A percentile compares a stretch with the other conserved stretches of the same genome.
Conservation (phyloP, 2,329 filamentous ascomycete species). For the Pseudohalonectria lignicola region DNA sequence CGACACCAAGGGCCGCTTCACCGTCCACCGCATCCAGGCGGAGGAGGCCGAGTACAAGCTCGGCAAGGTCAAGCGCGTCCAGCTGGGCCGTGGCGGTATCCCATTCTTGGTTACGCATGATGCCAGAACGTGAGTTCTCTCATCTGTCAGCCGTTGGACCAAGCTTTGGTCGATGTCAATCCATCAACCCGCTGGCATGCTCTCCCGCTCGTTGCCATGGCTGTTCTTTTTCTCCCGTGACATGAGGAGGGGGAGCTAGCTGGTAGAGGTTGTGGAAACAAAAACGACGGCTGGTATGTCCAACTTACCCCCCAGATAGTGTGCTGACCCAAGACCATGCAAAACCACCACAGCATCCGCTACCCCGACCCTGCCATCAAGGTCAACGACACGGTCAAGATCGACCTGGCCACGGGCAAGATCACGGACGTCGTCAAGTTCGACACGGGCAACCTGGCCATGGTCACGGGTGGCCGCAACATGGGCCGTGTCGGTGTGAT, state of each 20-base stretch:
- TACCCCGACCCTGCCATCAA: conserved; percentile 98
- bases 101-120: conserved; percentile 99
- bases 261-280: conserved; percentile 4
- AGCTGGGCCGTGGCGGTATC: conserved; percentile 98
- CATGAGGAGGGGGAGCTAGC: neutral
- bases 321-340: too few species aligned
- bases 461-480: conserved; percentile 99
- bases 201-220: too few species aligned
- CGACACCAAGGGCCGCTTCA: conserved; percentile 99
- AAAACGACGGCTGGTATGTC: conserved; percentile 9
- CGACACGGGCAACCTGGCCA: conserved; percentile 95
- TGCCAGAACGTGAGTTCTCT: conserved; percentile 99
- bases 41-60: conserved; percentile 99
- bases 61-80: conserved; percentile 99
- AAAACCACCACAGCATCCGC: conserved; percentile 75
- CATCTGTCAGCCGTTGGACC: conserved; percentile 99
- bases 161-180: conserved; percentile 78
- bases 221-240: conserved; percentile 2
- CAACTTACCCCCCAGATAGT: conserved; percentile 10
- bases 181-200: too few species aligned
- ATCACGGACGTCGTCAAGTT: conserved; percentile 97
- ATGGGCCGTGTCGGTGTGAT: conserved; percentile 99
- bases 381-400: conserved; percentile 99
- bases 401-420: conserved; percentile 94
- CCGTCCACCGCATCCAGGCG: conserved; percentile 96